These are phyloP conservation scores for Cladosporium sp. DNA, from an alignment of 2,329 filamentous ascomycete species.

Conservation along the genomic window DNA sequence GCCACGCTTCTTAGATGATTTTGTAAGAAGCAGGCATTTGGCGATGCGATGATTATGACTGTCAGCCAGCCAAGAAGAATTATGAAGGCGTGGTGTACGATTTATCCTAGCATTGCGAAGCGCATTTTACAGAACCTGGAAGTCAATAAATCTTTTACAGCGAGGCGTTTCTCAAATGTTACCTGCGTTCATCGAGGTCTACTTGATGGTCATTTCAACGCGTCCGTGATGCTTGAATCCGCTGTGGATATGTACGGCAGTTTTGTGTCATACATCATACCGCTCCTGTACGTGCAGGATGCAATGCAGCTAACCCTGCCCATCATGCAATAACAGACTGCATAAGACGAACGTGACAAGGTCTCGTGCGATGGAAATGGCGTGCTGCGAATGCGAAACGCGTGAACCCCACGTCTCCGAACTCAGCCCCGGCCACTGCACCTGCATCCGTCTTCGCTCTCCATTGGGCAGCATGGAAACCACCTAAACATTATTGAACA, in stretches of 20 bases:
- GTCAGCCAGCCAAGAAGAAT: background rate
- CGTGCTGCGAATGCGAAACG: slow-evolving; percentile 10
- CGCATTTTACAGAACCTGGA: slow-evolving; percentile 33
- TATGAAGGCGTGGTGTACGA: background rate
- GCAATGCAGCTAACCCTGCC: background rate
- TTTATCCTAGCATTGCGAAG: slow-evolving; percentile 13
- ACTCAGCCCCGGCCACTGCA: background rate
- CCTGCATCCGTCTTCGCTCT: background rate
- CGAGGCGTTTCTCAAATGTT: slow-evolving; percentile 58
- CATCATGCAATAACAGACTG: background rate
- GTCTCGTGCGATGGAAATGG: background rate
- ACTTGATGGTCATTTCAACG: background rate
- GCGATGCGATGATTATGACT: slow-evolving; percentile 6
- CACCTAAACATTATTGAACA: background rate
- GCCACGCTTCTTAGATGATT: slow-evolving; percentile 8
- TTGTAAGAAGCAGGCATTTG: background rate
- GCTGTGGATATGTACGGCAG: background rate
- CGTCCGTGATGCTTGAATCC: background rate
- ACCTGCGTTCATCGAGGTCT: background rate
- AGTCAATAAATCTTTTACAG: slow-evolving; percentile 61
- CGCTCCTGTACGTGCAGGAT: background rate
- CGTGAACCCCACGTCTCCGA: slow-evolving; percentile 4
- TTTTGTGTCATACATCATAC: background rate
- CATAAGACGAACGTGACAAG: background rate
- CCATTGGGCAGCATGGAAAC: background rate